phyloP scores from a whole-genome alignment of 2,329 filamentous ascomycete species.

The Blastomyces percursus region DNA sequence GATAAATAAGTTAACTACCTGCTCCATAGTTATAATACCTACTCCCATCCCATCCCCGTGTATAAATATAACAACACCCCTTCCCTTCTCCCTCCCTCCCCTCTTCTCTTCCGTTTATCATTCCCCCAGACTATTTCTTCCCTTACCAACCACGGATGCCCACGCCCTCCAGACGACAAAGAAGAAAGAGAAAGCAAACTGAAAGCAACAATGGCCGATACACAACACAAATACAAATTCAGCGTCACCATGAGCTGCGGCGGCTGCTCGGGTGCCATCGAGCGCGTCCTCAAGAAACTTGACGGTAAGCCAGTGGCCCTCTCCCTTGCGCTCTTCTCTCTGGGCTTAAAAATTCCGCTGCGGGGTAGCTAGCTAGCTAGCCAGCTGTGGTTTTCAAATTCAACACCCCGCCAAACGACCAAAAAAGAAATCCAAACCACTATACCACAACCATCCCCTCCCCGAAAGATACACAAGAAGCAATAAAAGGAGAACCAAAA shows the following conservation, averaged over 20 bases:
- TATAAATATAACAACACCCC: neutral
- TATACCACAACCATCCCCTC: neutral
- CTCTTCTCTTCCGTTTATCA: no score
- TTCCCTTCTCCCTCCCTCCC: neutral
- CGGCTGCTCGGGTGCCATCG: constrained; percentile 89
- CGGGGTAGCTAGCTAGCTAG: no score
- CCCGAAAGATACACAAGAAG: neutral
- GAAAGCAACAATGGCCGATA: constrained; percentile 13
- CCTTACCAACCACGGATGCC: neutral
- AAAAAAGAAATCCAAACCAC: neutral
- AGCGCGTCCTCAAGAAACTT: constrained; percentile 83
- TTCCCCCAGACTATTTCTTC: no score
- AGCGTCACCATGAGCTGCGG: constrained; percentile 88
- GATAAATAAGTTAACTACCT: no score
- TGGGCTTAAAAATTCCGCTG: no score
- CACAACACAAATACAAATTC: constrained; percentile 88
- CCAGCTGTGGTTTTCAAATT: no score
- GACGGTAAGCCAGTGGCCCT: constrained; percentile 51
- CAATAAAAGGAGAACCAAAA: neutral
- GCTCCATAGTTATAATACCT: neutral
- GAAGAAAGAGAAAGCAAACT: neutral
- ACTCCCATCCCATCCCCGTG: neutral
- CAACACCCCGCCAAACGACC: no score
- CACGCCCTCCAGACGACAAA: neutral
- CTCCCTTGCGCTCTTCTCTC: neutral